A percentile compares a stretch with the other conserved stretches of the same genome.
Evolutionary conservation across 108 stramenopile species (phyloP).

Genomic region (Fragilariopsis cylindrus): DNA sequence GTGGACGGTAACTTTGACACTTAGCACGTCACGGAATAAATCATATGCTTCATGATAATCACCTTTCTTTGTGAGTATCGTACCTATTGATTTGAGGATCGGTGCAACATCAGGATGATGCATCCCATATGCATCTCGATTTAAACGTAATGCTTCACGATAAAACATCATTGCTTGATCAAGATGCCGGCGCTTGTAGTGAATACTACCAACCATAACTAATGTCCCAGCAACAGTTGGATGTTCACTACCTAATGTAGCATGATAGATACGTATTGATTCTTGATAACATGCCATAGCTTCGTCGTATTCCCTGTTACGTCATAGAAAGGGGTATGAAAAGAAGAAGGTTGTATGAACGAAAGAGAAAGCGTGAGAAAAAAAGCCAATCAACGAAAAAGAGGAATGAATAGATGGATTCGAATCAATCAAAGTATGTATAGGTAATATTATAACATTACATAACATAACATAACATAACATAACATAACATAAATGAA

Average conservation of each 20-base stretch:
- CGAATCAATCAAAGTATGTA: no score
- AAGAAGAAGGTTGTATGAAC: constrained; percentile 17
- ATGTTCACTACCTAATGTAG: constrained; percentile 69
- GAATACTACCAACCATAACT: constrained; percentile 78
- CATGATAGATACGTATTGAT: constrained; percentile 75
- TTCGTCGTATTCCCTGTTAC: constrained; percentile 45
- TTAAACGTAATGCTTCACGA: constrained; percentile 72
- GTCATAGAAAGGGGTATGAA: neutral
- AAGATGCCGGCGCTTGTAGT: constrained; percentile 72
- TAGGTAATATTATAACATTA: no score
- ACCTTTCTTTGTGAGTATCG: constrained; percentile 72
- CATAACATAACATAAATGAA: no score
- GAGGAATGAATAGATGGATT: no score
- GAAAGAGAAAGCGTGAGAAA: neutral
- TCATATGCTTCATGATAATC: constrained; percentile 68
- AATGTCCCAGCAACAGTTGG: constrained; percentile 77
- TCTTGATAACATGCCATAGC: constrained; percentile 83
- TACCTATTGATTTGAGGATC: constrained; percentile 79
- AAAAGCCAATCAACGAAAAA: no score
- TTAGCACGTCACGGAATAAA: constrained; percentile 70
- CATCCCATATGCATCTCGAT: constrained; percentile 75
- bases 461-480: no score
- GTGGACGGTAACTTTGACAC: constrained; percentile 66
- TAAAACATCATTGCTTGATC: constrained; percentile 83
- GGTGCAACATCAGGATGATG: constrained; percentile 85